Base-by-base conservation (phyloP, 1,139 yeast species). In the Yamadazyma mexicana region DNA sequence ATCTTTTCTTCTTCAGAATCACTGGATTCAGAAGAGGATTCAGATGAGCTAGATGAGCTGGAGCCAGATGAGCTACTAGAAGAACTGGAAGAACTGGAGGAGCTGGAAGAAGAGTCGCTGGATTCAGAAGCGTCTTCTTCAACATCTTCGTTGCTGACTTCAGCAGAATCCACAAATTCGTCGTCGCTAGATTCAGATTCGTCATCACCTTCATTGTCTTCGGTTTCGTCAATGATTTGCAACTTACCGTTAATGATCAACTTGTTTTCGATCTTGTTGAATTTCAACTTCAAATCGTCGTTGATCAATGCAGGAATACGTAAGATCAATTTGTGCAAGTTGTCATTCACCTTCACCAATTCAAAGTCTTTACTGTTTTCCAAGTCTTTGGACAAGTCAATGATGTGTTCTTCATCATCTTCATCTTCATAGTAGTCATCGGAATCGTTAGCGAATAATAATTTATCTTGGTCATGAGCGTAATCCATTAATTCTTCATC, bases 321-420 rank as follows among this genome's bases (percentile, higher is more conserved):
- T 44, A 72, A 59, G 46, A 58, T 62, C 50, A 72, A 64, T 49
- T 67, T 68, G 56, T 70, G 73, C 17, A 66, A 64, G 44, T 64
- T 58, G 33, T 68, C 72, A 44, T 69, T 69, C 22, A 66, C 50
- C 48, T 71, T 67, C 32, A 61, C 55, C 49, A 72, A 62, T 53
- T 71, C 75, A 52, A 73, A 71, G 52, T 72, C 77, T 48, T 69
- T 71, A 39, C 74, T 66, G 52, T 69, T 59, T 44, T 61, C 66
- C 50, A 72, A 65, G 51, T 72, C 77, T 39, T 62, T 64, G 35
- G 71, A 56, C 52, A 71, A 66, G 51, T 72, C 77, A 45, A 71
- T 65, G 24, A 71, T 55, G 38, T 61, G 64, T 41, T 59, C 55
- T 38, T 66, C 72, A 9, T 28, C 29, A 33, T 64, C 69, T 10